Evolutionary conservation across 2,329 filamentous ascomycete species (phyloP).

Genomic region (Arachnopeziza araneosa): DNA sequence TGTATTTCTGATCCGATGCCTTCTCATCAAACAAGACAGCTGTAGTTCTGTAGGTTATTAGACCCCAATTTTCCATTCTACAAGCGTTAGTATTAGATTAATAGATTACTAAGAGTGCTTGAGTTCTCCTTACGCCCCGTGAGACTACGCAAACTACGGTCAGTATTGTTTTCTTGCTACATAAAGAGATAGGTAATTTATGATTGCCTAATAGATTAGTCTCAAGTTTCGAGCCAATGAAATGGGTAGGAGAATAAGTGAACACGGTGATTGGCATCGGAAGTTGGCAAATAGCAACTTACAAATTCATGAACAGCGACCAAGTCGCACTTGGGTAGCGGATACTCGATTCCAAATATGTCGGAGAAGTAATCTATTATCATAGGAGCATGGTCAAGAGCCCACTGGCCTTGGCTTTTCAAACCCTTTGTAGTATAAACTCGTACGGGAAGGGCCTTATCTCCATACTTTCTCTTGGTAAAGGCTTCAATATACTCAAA

Average conservation of each 20-base stretch:
- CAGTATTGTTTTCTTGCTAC: conserved; percentile 27
- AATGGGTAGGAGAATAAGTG: not conserved
- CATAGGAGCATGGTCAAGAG: conserved; percentile 84
- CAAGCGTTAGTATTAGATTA: conserved; percentile 1
- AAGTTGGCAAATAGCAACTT: conserved; percentile 7
- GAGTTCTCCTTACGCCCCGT: conserved; percentile 65
- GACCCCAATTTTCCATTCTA: conserved; percentile 67
- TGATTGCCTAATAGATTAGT: conserved; percentile 5
- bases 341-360: conserved; percentile 89
- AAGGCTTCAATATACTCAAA: conserved; percentile 95
- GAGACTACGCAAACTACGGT: conserved; percentile 43
- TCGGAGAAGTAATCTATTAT: conserved; percentile 97
- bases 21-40: conserved; percentile 94
- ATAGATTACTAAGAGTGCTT: not conserved
- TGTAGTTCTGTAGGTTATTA: conserved; percentile 93
- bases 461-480: conserved; percentile 85
- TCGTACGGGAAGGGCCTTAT: conserved; percentile 83
- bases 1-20: conserved; percentile 82
- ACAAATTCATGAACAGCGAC: conserved; percentile 90
- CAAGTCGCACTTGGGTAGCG: conserved; percentile 85
- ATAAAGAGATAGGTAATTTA: not conserved
- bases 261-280: not conserved
- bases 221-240: not conserved
- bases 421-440: conserved; percentile 96
- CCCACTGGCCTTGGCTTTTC: conserved; percentile 85